These are phyloP conservation scores for Turritis glabra DNA, from an alignment of 345 rosid genomes.

Conservation along the genomic window DNA sequence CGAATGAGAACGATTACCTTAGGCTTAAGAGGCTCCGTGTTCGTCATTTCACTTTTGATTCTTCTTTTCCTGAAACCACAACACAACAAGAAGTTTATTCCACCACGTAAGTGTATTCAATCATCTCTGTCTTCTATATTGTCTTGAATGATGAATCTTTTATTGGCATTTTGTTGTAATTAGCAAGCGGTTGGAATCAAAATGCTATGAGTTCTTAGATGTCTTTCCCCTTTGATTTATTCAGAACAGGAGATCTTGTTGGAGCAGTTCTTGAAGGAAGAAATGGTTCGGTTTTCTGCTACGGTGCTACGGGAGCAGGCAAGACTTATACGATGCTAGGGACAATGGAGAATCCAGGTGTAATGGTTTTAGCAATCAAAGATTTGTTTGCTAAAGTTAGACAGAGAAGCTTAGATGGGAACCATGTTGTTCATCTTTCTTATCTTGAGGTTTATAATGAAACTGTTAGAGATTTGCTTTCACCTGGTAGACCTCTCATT, in stretches of 20 bases:
- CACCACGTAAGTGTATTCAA: slow-evolving; percentile 62
- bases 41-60: slow-evolving; percentile 85
- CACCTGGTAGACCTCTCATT: slow-evolving; percentile 94
- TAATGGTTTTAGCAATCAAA: slow-evolving; percentile 94
- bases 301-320: slow-evolving; percentile 98
- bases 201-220: background rate
- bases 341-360: slow-evolving; percentile 90
- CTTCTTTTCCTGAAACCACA: slow-evolving; percentile 78
- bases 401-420: slow-evolving; percentile 85
- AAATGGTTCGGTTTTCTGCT: slow-evolving; percentile 98
- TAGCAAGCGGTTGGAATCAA: background rate
- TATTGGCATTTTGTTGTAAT: too few relatives aligned
- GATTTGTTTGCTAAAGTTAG: slow-evolving; percentile 85
- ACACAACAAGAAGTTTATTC: slow-evolving; percentile 83
- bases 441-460: slow-evolving; percentile 96
- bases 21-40: slow-evolving; percentile 89
- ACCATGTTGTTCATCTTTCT: slow-evolving; percentile 84
- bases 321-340: slow-evolving; percentile 96
- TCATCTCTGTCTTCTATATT: background rate
- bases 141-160: slow-evolving; percentile 11
- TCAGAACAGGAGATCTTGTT: slow-evolving; percentile 88
- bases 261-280: slow-evolving; percentile 90
- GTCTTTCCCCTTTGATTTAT: slow-evolving; percentile 8
- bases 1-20: slow-evolving; percentile 77
- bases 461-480: slow-evolving; percentile 88